Evolutionary conservation across 2,329 filamentous ascomycete genomes (phyloP).

Genomic region (Macrophomina phaseolina): DNA sequence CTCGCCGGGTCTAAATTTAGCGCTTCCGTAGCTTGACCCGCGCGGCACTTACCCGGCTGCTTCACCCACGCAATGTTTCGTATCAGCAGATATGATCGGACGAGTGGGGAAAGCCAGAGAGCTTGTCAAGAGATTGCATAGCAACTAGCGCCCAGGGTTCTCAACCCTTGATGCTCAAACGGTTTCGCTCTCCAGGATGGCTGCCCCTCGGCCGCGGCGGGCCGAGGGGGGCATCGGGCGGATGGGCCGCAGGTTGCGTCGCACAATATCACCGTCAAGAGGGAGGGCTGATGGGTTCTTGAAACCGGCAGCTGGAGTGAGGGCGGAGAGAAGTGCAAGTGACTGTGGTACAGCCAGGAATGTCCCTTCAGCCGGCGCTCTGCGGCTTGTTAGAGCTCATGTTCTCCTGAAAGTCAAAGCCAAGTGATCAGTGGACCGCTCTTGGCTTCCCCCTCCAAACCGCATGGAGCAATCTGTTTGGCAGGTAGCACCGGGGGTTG

Average conservation of each 20-base stretch:
- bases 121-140: not conserved
- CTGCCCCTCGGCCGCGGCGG: not conserved
- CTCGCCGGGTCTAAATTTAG: conserved; percentile 6
- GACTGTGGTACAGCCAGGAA: not conserved
- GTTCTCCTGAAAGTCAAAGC: not conserved
- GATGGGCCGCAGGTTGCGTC: not conserved
- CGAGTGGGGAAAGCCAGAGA: not conserved
- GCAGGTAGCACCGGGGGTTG: not conserved
- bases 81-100: not conserved
- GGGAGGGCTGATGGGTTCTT: not conserved
- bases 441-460: not conserved
- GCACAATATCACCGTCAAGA: not conserved
- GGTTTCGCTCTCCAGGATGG: not conserved
- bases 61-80: not conserved
- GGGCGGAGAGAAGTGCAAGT: not conserved
- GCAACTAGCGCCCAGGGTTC: not conserved
- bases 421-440: not conserved
- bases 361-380: not conserved
- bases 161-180: not conserved
- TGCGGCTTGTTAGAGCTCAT: too few relatives aligned
- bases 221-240: not conserved
- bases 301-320: not conserved
- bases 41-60: not conserved
- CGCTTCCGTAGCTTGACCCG: conserved; percentile 1
- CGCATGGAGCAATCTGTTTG: not conserved